Percentiles rank a stretch among this genome's conserved stretches.
These are phyloP conservation scores for Skeletonema marinoi DNA, from an alignment of 108 stramenopile species.

Conservation along the genomic window DNA sequence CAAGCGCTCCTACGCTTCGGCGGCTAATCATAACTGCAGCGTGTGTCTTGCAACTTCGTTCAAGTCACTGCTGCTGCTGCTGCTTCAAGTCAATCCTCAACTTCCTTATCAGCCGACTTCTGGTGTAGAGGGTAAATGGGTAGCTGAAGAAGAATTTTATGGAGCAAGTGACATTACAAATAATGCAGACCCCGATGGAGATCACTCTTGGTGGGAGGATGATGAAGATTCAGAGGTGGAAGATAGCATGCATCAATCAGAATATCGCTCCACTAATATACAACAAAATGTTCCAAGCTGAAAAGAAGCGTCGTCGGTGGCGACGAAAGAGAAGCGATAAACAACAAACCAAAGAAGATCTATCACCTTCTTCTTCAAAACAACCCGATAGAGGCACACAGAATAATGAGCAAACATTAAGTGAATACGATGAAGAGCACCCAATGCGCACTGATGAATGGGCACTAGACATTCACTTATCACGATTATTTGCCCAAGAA, in stretches of 20 bases:
- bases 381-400: not conserved
- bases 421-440: slow-evolving; percentile 43
- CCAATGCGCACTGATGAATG: slow-evolving; percentile 56
- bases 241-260: not conserved
- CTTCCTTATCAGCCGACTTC: slow-evolving; percentile 1
- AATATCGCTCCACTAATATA: not conserved
- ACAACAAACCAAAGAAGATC: not conserved
- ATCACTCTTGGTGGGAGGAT: slow-evolving; percentile 28
- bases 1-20: not conserved
- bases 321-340: not conserved
- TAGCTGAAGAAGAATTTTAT: slow-evolving; percentile 39
- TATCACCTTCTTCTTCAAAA: not conserved
- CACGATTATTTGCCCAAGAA: slow-evolving; percentile 21
- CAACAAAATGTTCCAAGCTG: not conserved
- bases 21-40: not conserved
- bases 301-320: not conserved
- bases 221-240: slow-evolving; percentile 17
- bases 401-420: not conserved
- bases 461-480: slow-evolving; percentile 42
- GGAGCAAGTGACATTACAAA: slow-evolving; percentile 18
- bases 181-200: not conserved
- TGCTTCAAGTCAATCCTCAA: not conserved
- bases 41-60: not conserved
- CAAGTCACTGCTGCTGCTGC: not conserved
- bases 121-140: slow-evolving; percentile 31